Evolutionary conservation across 805 yeast genomes (phyloP).

Genomic region (Candida parachauliodes): DNA sequence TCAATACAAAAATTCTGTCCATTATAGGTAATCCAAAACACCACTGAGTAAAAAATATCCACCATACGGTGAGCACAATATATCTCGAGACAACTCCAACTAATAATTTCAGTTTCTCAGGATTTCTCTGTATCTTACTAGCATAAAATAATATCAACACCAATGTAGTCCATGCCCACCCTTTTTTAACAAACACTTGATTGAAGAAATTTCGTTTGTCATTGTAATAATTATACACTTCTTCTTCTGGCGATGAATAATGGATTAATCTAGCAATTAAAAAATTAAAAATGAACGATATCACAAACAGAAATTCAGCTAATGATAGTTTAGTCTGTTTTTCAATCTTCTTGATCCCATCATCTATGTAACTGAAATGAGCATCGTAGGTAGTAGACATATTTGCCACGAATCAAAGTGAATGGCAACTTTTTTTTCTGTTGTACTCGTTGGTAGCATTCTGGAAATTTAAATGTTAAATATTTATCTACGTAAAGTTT

Average conservation of each 20-base stretch:
- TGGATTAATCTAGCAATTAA: slow-evolving; percentile 50
- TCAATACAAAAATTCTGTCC: slow-evolving; percentile 74
- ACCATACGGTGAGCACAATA: slow-evolving; percentile 63
- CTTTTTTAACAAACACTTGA: slow-evolving; percentile 73
- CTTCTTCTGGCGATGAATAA: slow-evolving; percentile 41
- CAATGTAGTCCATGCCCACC: slow-evolving; percentile 85
- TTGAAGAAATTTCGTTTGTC: slow-evolving; percentile 71
- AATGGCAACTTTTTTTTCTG: neutral
- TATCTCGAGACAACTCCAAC: slow-evolving; percentile 39
- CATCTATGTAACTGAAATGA: slow-evolving; percentile 7
- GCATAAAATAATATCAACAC: slow-evolving; percentile 23
- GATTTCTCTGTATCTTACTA: slow-evolving; percentile 8
- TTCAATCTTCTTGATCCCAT: slow-evolving; percentile 2
- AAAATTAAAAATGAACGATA: slow-evolving; percentile 40
- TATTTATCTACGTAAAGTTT: too few species aligned
- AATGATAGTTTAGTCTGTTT: slow-evolving; percentile 13
- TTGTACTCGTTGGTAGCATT: neutral
- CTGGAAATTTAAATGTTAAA: too few species aligned
- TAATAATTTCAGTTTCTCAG: slow-evolving; percentile 8
- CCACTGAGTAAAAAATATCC: slow-evolving; percentile 88
- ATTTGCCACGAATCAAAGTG: slow-evolving; percentile 6
- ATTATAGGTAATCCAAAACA: slow-evolving; percentile 79
- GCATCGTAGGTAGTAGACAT: slow-evolving; percentile 10
- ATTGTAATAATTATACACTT: slow-evolving; percentile 47
- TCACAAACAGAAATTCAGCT: slow-evolving; percentile 24